Evolutionary conservation across 1,284 basidiomycete genomes (phyloP).

Genomic region (Ustilago nuda): DNA sequence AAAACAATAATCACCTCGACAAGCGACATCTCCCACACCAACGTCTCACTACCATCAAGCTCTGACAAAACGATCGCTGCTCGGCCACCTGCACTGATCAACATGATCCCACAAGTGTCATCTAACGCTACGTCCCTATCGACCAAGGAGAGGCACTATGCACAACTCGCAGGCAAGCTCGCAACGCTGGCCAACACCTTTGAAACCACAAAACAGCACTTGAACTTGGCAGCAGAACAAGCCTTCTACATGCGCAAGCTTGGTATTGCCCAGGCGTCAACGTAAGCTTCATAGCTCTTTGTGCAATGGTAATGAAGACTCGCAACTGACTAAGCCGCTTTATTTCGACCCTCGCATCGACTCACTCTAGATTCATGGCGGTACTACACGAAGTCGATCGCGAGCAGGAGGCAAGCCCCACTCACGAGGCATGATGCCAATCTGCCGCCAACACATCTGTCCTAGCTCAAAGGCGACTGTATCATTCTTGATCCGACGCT

Average conservation of each 20-base stretch:
- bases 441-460: not conserved
- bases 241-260: conserved; percentile 54
- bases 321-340: not conserved
- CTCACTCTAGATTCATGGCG: conserved; percentile 39
- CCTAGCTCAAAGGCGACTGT: not conserved
- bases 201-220: conserved; percentile 42
- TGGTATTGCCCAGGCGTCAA: conserved; percentile 49
- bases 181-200: conserved; percentile 39
- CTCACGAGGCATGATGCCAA: conserved; percentile 10
- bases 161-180: conserved; percentile 46
- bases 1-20: not conserved
- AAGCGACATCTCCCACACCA: not conserved
- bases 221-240: conserved; percentile 46
- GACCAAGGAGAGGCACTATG: conserved; percentile 49
- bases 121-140: conserved; percentile 22
- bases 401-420: conserved; percentile 31
- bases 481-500: not conserved
- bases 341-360: not conserved
- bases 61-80: not conserved
- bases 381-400: conserved; percentile 39
- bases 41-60: conserved; percentile 12
- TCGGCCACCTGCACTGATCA: not conserved
- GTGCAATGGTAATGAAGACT: not conserved
- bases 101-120: conserved; percentile 34
- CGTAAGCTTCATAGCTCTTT: conserved; percentile 23